phyloP scores from a whole-genome alignment of 768 basidiomycete genomes.

The Glaciozyma antarctica region DNA sequence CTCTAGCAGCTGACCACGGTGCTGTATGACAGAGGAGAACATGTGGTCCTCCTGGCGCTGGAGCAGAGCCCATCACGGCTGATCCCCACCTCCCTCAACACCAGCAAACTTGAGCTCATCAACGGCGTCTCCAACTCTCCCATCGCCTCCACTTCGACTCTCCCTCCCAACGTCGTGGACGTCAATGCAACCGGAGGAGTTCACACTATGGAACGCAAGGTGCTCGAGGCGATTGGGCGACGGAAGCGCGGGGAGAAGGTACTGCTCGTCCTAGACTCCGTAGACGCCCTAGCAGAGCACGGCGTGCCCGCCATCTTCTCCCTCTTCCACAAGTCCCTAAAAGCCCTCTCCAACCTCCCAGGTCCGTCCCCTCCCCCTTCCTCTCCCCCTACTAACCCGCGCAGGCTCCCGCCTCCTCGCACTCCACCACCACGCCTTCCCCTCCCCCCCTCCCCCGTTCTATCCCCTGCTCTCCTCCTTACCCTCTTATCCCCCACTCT shows the following conservation, averaged over 20 bases:
- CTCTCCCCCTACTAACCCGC: too few species aligned
- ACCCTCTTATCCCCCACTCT: slow-evolving; percentile 56
- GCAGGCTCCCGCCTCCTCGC: slow-evolving; percentile 23
- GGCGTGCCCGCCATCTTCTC: background rate
- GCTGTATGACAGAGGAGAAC: slow-evolving; percentile 1
- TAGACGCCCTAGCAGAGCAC: slow-evolving; percentile 11
- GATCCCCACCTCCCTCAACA: background rate
- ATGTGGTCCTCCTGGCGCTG: background rate
- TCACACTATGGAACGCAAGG: background rate
- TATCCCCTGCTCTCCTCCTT: slow-evolving; percentile 46
- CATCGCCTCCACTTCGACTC: background rate
- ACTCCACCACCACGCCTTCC: slow-evolving; percentile 45
- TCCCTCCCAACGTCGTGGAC: background rate
- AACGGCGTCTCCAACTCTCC: slow-evolving; percentile 7
- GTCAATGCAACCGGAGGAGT: background rate
- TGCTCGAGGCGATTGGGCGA: background rate
- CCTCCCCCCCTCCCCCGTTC: slow-evolving; percentile 52
- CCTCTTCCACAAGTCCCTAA: slow-evolving; percentile 4
- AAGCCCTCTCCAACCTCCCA: background rate
- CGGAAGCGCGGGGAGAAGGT: background rate
- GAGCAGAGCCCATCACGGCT: slow-evolving; percentile 6
- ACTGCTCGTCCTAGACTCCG: slow-evolving; percentile 20
- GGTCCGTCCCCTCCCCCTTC: background rate
- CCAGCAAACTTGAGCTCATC: slow-evolving; percentile 1
- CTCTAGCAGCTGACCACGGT: background rate